A percentile compares a stretch with the other conserved stretches of the same genome.
Evolutionary conservation across 2,329 filamentous ascomycete species (phyloP).

Genomic region (Neonectria coccinea): DNA sequence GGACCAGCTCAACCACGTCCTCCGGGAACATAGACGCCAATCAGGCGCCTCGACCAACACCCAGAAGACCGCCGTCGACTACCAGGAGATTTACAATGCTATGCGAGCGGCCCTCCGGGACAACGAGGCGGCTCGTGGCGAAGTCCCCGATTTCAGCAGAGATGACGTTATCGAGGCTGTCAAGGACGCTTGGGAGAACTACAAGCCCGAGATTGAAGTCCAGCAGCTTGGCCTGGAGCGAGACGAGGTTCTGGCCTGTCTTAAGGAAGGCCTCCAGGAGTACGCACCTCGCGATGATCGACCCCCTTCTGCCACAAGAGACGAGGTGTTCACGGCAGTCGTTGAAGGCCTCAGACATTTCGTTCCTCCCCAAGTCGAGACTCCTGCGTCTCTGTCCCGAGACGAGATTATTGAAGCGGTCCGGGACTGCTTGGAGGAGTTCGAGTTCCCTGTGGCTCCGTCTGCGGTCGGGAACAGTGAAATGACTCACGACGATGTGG

Average conservation of each 20-base stretch:
- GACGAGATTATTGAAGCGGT: conserved; percentile 89
- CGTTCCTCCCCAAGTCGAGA: conserved; percentile 77
- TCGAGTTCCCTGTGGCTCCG: conserved; percentile 77
- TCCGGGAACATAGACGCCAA: conserved; percentile 79
- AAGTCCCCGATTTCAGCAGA: conserved; percentile 67
- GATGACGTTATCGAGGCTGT: conserved; percentile 90
- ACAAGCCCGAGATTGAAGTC: conserved; percentile 92
- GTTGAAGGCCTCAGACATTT: conserved; percentile 89
- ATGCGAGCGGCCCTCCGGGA: conserved; percentile 81
- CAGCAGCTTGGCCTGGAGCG: conserved; percentile 91
- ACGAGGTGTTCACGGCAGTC: conserved; percentile 87
- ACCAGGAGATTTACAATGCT: conserved; percentile 86
- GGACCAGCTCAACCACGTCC: conserved; percentile 82
- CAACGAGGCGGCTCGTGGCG: conserved; percentile 59
- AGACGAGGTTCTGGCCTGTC: conserved; percentile 87
- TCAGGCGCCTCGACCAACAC: conserved; percentile 73
- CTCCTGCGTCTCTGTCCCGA: conserved; percentile 75
- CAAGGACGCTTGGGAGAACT: conserved; percentile 90
- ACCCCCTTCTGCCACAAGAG: conserved; percentile 75
- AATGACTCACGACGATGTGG: conserved; percentile 70
- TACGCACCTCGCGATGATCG: conserved; percentile 70
- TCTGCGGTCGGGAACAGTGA: conserved; percentile 64
- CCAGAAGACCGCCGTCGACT: conserved; percentile 73
- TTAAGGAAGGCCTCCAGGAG: conserved; percentile 86
- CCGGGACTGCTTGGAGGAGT: conserved; percentile 86